Base-by-base conservation (phyloP, 1,284 basidiomycete genomes). In the Papiliotrema terrestris region DNA sequence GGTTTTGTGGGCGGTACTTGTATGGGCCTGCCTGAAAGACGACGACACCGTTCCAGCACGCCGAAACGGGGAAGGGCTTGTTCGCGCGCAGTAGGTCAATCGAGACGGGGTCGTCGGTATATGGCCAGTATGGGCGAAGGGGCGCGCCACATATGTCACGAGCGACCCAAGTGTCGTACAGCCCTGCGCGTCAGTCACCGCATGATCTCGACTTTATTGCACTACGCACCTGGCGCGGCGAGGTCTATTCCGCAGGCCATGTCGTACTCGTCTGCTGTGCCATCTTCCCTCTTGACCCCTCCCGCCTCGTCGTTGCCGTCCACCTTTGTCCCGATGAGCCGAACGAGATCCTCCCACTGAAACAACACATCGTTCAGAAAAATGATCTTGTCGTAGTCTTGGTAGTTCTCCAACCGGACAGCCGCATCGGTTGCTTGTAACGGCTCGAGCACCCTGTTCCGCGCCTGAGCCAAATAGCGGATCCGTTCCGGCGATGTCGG, bases 201-300 rank as follows among this genome's bases (percentile, higher is more conserved):
- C 11, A 11, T 11, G n/a, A n/a, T n/a, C 5, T 32, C 29, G 13
- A 3, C 22, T 13, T n/a, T 22, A 52, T 25, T 14, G 37, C 22
- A 8, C 5, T n/a, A 62, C 65, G 78, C 74, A 67, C 75, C 75
- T 25, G 75, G 70, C 43, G 76, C 67, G 23, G 71, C 74, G 45
- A 80, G 80, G 71, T 84, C 83, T 61, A 83, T 69, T 14, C 77
- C 83, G 54, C 83, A 84, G 8, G 76, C 82, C 67, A 84, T 80
- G 59, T 84, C 83, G 59, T 80, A 84, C n/a, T 75, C 68, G 44
- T 73, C 35, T 5, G 29, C 29, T n/a, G n/a, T n/a, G n/a, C n/a
- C n/a, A n/a, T n/a, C n/a, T n/a, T n/a, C n/a, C n/a, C n/a, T n/a
- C n/a, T n/a, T n/a, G n/a, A n/a, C n/a, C n/a, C n/a, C n/a, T n/a